A percentile compares a stretch with the other conserved stretches of the same genome.
These are phyloP conservation scores for Didymella arachidicola DNA, from an alignment of 2,329 filamentous ascomycete genomes.

Conservation along the genomic window DNA sequence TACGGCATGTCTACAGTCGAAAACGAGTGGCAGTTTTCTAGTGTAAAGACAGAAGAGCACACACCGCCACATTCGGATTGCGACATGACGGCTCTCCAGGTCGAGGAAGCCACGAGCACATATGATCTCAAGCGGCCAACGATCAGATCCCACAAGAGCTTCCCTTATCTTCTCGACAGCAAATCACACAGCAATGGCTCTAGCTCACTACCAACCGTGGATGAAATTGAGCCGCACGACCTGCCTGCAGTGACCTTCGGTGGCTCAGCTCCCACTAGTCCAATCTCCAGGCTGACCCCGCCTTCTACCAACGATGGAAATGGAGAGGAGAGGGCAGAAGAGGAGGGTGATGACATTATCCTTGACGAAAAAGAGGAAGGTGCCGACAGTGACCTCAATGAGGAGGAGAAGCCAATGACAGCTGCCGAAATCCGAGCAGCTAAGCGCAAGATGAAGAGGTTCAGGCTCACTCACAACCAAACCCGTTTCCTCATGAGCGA, in stretches of 20 bases:
- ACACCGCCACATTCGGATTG: slow-evolving; percentile 46
- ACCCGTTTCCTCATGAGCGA: slow-evolving; percentile 98
- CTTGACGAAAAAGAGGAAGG: slow-evolving; percentile 52
- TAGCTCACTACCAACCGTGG: slow-evolving; percentile 43
- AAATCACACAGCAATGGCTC: slow-evolving; percentile 40
- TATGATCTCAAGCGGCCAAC: slow-evolving; percentile 50
- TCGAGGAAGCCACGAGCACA: slow-evolving; percentile 46
- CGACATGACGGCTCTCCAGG: slow-evolving; percentile 51
- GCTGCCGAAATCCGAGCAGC: slow-evolving; percentile 58
- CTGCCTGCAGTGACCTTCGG: slow-evolving; percentile 50
- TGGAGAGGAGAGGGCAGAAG: slow-evolving; percentile 51
- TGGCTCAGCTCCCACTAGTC: slow-evolving; percentile 57
- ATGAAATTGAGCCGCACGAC: slow-evolving; percentile 47
- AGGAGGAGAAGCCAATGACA: slow-evolving; percentile 52
- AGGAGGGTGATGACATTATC: slow-evolving; percentile 49
- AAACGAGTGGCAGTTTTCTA: slow-evolving; percentile 53
- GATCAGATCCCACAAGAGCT: slow-evolving; percentile 55
- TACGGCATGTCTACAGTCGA: slow-evolving; percentile 54
- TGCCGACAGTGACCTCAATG: slow-evolving; percentile 39
- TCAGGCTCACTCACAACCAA: slow-evolving; percentile 91
- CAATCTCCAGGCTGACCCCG: slow-evolving; percentile 56
- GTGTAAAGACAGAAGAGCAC: slow-evolving; percentile 37
- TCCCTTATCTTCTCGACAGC: slow-evolving; percentile 52
- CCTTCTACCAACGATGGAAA: slow-evolving; percentile 50
- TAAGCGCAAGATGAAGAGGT: slow-evolving; percentile 73